These are phyloP conservation scores for Recurvomyces mirabilis DNA, from an alignment of 495 filamentous ascomycete species.

Conservation along the genomic window DNA sequence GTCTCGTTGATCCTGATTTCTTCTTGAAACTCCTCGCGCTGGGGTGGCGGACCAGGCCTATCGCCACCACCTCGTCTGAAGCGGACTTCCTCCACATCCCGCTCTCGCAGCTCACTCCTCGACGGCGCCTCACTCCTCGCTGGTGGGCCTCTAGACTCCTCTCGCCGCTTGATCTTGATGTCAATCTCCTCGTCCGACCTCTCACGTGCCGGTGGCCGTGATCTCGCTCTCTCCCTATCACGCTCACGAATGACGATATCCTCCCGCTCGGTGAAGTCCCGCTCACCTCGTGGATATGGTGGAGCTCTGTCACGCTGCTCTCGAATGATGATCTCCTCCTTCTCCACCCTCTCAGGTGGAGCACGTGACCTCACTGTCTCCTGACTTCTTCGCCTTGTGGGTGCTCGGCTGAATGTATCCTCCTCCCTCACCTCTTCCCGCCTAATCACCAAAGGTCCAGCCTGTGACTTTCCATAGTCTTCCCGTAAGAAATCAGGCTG, in stretches of 20 bases:
- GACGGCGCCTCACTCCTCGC: constrained; percentile 5
- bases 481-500: constrained; percentile 45
- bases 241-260: constrained; percentile 10
- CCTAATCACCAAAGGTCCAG: constrained; percentile 38
- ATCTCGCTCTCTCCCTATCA: constrained; percentile 3
- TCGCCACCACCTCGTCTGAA: constrained; percentile 17
- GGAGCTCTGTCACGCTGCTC: too few relatives aligned
- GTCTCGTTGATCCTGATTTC: constrained; percentile 16
- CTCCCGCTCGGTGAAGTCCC: constrained; percentile 4
- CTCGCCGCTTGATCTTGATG: constrained; percentile 13
- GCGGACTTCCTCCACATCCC: constrained; percentile 19
- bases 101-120: constrained; percentile 9
- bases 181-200: constrained; percentile 15
- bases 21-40: constrained; percentile 20
- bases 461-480: constrained; percentile 37
- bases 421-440: constrained; percentile 24
- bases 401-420: constrained; percentile 17
- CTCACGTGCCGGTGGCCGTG: constrained; percentile 2
- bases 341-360: constrained; percentile 23
- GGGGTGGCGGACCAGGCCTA: constrained; percentile 2
- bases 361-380: constrained; percentile 19
- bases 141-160: constrained; percentile 5
- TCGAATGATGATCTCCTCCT: constrained; percentile 29
- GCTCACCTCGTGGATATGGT: constrained; percentile 10
- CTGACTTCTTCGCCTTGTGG: constrained; percentile 14